These are phyloP conservation scores for Fragilaria crotonensis DNA, from an alignment of 108 stramenopile genomes.

Conservation along the genomic window DNA sequence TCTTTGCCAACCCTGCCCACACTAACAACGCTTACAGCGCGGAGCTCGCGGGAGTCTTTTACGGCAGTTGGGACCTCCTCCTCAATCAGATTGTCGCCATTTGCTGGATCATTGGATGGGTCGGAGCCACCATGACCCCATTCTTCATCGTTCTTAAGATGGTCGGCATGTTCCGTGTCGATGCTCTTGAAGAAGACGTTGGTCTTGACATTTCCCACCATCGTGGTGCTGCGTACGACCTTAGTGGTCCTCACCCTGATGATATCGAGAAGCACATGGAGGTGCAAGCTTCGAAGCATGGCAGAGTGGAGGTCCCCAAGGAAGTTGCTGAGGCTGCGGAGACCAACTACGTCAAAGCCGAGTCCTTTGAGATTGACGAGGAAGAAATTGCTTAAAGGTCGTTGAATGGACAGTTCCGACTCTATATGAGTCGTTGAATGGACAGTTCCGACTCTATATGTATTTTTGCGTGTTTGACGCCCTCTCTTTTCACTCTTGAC, in stretches of 20 bases:
- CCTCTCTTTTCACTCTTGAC: no score
- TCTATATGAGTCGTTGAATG: no score
- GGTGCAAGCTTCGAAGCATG: no score
- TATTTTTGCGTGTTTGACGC: no score
- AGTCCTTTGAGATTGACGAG: no score
- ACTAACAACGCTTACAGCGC: constrained; percentile 26
- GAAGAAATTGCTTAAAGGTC: no score
- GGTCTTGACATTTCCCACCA: constrained; percentile 49
- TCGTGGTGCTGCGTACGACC: constrained; percentile 20
- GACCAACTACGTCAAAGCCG: no score
- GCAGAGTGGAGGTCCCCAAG: no score
- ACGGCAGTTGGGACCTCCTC: constrained; percentile 45
- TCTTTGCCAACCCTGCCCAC: constrained; percentile 55
- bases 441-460: no score
- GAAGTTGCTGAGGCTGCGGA: no score
- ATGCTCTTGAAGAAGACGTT: constrained; percentile 43
- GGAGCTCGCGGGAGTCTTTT: constrained; percentile 18
- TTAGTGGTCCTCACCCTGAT: constrained; percentile 29
- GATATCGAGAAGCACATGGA: constrained; percentile 37
- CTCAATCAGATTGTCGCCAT: constrained; percentile 59
- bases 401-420: no score
- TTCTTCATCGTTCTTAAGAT: constrained; percentile 53
- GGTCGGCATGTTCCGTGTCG: constrained; percentile 40
- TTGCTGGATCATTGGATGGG: constrained; percentile 77
- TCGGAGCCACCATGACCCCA: constrained; percentile 40